A percentile compares a stretch with the other conserved stretches of the same genome.
Evolutionary conservation across 2,329 filamentous ascomycete genomes (phyloP).

Genomic region (Fusarium sterilihyphosum): DNA sequence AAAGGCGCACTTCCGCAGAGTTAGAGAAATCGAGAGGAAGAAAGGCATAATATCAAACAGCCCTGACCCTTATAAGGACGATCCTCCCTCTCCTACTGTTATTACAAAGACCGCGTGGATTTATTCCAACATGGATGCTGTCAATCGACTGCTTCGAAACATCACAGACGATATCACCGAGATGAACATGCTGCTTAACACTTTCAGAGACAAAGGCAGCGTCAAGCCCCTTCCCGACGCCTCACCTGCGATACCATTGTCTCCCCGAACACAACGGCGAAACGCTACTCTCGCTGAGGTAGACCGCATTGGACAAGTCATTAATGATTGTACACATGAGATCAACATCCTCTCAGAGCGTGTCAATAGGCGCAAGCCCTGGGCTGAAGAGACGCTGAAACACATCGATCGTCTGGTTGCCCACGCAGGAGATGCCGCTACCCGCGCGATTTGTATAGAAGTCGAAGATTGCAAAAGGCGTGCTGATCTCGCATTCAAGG

Average conservation of each 20-base stretch:
- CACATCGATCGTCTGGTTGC: neutral
- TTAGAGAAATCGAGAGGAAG: neutral
- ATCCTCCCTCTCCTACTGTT: neutral
- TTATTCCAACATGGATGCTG: neutral
- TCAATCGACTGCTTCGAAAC: slow-evolving; percentile 5
- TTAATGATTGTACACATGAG: neutral
- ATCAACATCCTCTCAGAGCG: neutral
- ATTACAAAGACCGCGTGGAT: slow-evolving; percentile 16
- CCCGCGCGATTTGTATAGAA: slow-evolving; percentile 3
- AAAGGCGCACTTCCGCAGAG: neutral
- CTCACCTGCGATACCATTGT: neutral
- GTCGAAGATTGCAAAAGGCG: slow-evolving; percentile 3
- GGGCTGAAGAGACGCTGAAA: neutral
- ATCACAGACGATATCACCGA: neutral
- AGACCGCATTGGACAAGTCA: neutral
- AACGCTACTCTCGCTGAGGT: slow-evolving; percentile 2
- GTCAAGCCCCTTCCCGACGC: neutral
- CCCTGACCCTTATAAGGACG: neutral
- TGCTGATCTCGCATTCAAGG: neutral
- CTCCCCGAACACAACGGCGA: slow-evolving; percentile 2
- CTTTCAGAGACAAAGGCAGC: slow-evolving; percentile 1
- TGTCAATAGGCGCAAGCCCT: neutral
- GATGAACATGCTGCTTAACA: neutral
- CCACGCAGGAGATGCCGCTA: neutral
- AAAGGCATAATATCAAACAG: neutral